Conservation (phyloP, 2,329 filamentous ascomycete genomes). For the Calycina marina region DNA sequence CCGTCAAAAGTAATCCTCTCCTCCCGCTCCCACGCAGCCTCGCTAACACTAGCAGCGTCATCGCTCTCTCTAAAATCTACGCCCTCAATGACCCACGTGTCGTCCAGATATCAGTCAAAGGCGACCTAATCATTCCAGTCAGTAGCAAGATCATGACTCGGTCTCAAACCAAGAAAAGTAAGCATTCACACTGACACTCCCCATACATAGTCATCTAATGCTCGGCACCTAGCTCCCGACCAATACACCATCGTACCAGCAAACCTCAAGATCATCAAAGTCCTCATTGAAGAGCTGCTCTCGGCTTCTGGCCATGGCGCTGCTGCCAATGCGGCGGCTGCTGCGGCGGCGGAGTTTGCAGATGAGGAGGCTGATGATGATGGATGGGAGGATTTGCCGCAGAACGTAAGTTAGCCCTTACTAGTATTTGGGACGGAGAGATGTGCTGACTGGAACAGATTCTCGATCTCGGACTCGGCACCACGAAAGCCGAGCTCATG, state of each 20-base stretch:
- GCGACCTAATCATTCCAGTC: conserved; percentile 70
- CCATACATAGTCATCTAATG: conserved; percentile 12
- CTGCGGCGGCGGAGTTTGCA: conserved; percentile 25
- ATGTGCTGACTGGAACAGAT: conserved; percentile 27
- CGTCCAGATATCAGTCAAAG: conserved; percentile 70
- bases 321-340: conserved; percentile 44
- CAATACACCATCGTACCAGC: conserved; percentile 78
- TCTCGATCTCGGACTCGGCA: conserved; percentile 59
- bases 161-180: conserved; percentile 74
- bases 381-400: conserved; percentile 78
- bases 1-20: conserved; percentile 65
- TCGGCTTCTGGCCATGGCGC: conserved; percentile 57
- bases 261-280: conserved; percentile 88
- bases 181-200: conserved; percentile 18
- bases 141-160: conserved; percentile 85
- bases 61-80: conserved; percentile 84
- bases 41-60: conserved; percentile 46
- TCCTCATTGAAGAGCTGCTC: conserved; percentile 80
- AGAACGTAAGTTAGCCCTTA: background rate
- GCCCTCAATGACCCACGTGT: conserved; percentile 72
- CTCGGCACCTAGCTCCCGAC: conserved; percentile 62
- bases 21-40: background rate
- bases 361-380: conserved; percentile 61
- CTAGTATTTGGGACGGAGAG: background rate
- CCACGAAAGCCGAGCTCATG: conserved; percentile 67